Percentiles rank a stretch among this genome's conserved stretches.
These are phyloP conservation scores for Symbiodinium pilosum DNA, from an alignment of 73 alveolate genomes.

Conservation along the genomic window DNA sequence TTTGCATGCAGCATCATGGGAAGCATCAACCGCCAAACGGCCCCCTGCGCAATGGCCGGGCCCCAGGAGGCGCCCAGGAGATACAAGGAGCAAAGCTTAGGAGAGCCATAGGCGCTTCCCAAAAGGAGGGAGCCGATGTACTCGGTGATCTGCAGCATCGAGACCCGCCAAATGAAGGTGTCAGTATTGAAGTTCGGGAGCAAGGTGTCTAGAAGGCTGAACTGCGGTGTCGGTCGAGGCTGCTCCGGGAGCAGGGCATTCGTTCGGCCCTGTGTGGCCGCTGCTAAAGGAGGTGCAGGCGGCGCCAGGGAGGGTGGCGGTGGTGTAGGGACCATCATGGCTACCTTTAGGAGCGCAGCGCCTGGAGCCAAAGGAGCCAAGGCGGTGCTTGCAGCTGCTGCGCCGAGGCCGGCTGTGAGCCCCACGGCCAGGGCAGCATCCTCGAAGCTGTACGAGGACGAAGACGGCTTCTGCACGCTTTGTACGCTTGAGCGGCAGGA, in stretches of 20 bases:
- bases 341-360: constrained; percentile 67
- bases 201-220: constrained; percentile 49
- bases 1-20: constrained; percentile 94
- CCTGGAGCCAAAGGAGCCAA: constrained; percentile 33
- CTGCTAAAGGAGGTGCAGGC: constrained; percentile 54
- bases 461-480: neutral
- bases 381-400: constrained; percentile 41
- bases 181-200: constrained; percentile 87
- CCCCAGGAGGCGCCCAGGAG: constrained; percentile 95
- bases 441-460: neutral
- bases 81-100: constrained; percentile 85
- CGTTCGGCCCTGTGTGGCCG: neutral
- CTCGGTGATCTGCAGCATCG: constrained; percentile 80
- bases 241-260: neutral
- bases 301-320: constrained; percentile 73
- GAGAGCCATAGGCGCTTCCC: constrained; percentile 76
- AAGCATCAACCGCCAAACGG: constrained; percentile 89
- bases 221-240: constrained; percentile 40
- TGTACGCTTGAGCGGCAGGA: constrained; percentile 2
- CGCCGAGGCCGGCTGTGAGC: constrained; percentile 39
- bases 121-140: neutral
- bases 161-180: constrained; percentile 93
- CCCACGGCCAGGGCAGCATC: constrained; percentile 72
- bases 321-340: constrained; percentile 72
- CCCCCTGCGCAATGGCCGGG: constrained; percentile 93